Percentiles rank a stretch among this genome's conserved stretches.
Evolutionary conservation across 805 yeast species (phyloP).

Genomic region (Blastobotrys attinorum): DNA sequence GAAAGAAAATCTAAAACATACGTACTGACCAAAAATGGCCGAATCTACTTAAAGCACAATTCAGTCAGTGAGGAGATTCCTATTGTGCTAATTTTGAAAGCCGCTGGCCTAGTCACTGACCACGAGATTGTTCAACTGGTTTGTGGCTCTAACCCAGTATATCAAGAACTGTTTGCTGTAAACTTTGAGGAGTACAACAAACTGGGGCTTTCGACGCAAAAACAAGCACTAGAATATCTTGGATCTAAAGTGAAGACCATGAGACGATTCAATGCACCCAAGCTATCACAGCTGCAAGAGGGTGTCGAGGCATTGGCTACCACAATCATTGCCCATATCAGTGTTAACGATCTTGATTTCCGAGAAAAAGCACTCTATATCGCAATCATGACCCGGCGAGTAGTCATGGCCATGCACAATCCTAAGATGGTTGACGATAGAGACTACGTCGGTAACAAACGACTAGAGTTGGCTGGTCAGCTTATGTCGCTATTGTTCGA

Average conservation of each 20-base stretch:
- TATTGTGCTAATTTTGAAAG: constrained; percentile 84
- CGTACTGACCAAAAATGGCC: constrained; percentile 84
- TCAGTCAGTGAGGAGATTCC: constrained; percentile 94
- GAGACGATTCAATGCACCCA: constrained; percentile 78
- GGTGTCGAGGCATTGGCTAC: constrained; percentile 90
- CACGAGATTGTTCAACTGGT: constrained; percentile 88
- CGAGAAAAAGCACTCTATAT: constrained; percentile 90
- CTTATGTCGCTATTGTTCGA: constrained; percentile 90
- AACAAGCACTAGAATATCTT: constrained; percentile 84
- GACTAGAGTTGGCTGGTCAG: constrained; percentile 96
- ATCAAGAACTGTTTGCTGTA: constrained; percentile 87
- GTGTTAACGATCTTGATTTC: constrained; percentile 78
- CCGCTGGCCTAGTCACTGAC: constrained; percentile 91
- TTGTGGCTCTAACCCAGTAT: constrained; percentile 80
- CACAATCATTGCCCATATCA: constrained; percentile 89
- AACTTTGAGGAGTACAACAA: constrained; percentile 91
- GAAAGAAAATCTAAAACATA: constrained; percentile 97
- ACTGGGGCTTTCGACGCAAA: constrained; percentile 80
- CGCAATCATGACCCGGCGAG: constrained; percentile 95
- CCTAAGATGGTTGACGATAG: constrained; percentile 97
- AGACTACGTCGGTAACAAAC: constrained; percentile 96
- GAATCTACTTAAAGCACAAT: constrained; percentile 87
- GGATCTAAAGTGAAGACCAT: constrained; percentile 90
- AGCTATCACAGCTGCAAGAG: constrained; percentile 74
- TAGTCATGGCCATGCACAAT: constrained; percentile 88